Evolutionary conservation across 192 early-diverging fungal genomes (phyloP), one percentile per base, ranked within the genome.

Genomic region (Geranomyces variabilis): DNA sequence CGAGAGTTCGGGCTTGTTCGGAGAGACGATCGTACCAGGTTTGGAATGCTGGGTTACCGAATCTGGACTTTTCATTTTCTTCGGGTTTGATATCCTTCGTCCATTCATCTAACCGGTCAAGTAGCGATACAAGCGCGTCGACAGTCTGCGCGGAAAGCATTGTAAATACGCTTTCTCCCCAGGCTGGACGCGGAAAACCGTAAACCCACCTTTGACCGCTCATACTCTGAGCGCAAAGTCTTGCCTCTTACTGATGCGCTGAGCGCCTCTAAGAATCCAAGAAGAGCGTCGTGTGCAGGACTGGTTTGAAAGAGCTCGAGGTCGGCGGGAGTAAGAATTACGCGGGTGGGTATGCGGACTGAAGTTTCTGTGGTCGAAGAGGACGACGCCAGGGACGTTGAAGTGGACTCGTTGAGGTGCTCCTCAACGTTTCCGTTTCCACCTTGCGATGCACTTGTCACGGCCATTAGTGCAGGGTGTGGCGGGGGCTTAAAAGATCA

Each of bases 21-120:
- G 74, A 70, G 24, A 94, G 79, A 53, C 77, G 84, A 74, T 95
- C 93, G 79, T 93, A 95, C 81, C 94, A 97, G 24, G 86, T 83
- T 43, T 88, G 89, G 79, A 97, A 99, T 1, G 94, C 88, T n/a
- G 93, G 91, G 83, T 99, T 99, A 31, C 96, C 96, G 71, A 97
- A 99, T 3, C 96, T 84, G 65, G 90, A 87, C 66, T 89, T 89
- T 61, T 84, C 81, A 45, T 90, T 90, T 57, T 93, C 84, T 7
- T 89, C 81, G 13, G 96, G 93, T 46, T 84, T 83, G 13, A 93
- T 91, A 21, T 90, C 86, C 36, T 83, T 75, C 45, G 83, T 81
- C 69, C 83, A 83, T 14, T 84, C 66, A 33, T 85, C 81, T 14
- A 95, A 69, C 0, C 76, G 77, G 63, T 93, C 90, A n/a, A 97